Percentiles rank a stretch among this genome's conserved stretches.
Conservation (phyloP, 345 rosid species). For the Brassica cretica region DNA sequence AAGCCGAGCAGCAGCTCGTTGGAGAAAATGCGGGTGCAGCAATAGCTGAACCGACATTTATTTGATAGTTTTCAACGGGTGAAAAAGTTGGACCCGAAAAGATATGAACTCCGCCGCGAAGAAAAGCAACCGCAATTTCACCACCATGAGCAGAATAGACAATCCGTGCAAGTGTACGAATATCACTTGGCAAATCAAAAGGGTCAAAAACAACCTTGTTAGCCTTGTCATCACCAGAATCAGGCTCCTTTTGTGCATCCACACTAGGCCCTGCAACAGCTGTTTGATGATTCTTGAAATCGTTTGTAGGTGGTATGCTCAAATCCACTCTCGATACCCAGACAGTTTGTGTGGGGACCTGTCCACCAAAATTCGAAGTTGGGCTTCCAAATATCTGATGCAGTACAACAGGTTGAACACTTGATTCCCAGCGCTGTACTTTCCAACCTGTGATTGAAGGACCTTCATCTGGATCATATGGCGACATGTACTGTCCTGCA, state of each 20-base stretch:
- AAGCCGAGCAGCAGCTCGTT: slow-evolving; percentile 98
- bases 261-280: slow-evolving; percentile 52
- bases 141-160: slow-evolving; percentile 99
- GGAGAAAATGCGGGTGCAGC: slow-evolving; percentile 99
- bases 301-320: slow-evolving; percentile 89
- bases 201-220: slow-evolving; percentile 89
- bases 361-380: slow-evolving; percentile 88
- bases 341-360: slow-evolving; percentile 93
- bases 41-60: slow-evolving; percentile 92
- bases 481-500: slow-evolving; percentile 99
- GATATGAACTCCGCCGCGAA: slow-evolving; percentile 94
- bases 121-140: slow-evolving; percentile 94
- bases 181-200: slow-evolving; percentile 94
- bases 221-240: slow-evolving; percentile 57
- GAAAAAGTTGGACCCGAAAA: slow-evolving; percentile 94
- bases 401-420: slow-evolving; percentile 94
- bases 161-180: slow-evolving; percentile 89
- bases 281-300: slow-evolving; percentile 65
- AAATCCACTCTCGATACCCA: slow-evolving; percentile 96
- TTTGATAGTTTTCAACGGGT: slow-evolving; percentile 91
- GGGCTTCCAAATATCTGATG: slow-evolving; percentile 98
- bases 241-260: slow-evolving; percentile 56
- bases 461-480: slow-evolving; percentile 99
- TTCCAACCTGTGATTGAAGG: slow-evolving; percentile 99
- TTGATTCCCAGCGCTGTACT: slow-evolving; percentile 99